Evolutionary conservation across 108 stramenopile genomes (phyloP).

Genomic region (Nitzschia sp.): DNA sequence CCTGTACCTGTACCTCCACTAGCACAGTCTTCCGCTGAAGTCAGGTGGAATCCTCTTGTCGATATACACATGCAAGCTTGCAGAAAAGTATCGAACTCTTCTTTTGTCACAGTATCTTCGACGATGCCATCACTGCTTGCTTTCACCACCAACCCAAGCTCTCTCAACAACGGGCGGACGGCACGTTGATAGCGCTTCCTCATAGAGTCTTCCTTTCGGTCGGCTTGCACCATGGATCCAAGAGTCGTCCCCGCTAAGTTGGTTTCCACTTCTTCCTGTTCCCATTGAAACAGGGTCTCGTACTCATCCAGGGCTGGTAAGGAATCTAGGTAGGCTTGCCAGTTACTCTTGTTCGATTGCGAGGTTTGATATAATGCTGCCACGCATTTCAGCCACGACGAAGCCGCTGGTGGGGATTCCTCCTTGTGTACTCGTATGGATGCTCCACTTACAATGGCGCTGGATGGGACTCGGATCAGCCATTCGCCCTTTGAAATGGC

Average conservation of each 20-base stretch:
- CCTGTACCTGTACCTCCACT: background rate
- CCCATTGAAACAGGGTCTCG: constrained; percentile 75
- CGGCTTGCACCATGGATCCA: constrained; percentile 26
- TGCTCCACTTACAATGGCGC: constrained; percentile 54
- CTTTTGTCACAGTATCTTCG: constrained; percentile 9
- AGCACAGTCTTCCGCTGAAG: background rate
- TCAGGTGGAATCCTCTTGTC: constrained; percentile 79
- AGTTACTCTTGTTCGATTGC: constrained; percentile 17
- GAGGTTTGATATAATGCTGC: constrained; percentile 39
- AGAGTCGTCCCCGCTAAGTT: constrained; percentile 65
- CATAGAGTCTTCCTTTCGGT: constrained; percentile 32
- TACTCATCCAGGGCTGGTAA: constrained; percentile 51
- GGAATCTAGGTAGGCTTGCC: constrained; percentile 56
- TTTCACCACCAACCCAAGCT: constrained; percentile 21
- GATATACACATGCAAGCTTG: constrained; percentile 72
- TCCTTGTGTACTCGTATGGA: constrained; percentile 31
- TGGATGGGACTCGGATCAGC: constrained; percentile 64
- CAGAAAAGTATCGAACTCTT: constrained; percentile 47
- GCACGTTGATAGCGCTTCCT: constrained; percentile 45
- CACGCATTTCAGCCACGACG: constrained; percentile 76
- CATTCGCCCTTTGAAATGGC: constrained; percentile 60
- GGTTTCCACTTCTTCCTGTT: constrained; percentile 40
- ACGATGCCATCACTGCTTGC: background rate
- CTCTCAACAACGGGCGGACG: constrained; percentile 60
- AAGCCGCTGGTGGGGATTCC: constrained; percentile 15